Evolutionary conservation across 192 early-diverging fungal genomes (phyloP).

Genomic region (Backusella circina): DNA sequence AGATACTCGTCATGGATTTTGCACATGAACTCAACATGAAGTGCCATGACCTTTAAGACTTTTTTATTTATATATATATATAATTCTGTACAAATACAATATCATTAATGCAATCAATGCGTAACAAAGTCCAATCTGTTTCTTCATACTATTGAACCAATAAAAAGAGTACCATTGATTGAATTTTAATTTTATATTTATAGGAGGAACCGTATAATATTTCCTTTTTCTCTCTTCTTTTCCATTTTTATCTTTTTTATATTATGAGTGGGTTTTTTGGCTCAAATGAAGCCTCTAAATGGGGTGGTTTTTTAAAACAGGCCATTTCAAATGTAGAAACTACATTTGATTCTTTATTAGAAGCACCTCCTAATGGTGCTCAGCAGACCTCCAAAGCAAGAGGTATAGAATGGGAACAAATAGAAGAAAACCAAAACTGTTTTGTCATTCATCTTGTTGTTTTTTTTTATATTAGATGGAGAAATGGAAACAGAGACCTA

Average conservation of each 20-base stretch:
- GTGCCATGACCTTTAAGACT: neutral
- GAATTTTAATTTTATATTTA: neutral
- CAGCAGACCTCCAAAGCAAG: neutral
- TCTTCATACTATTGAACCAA: neutral
- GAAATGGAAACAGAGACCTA: slow-evolving; percentile 31
- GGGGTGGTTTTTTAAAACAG: slow-evolving; percentile 70
- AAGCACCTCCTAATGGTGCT: slow-evolving; percentile 19
- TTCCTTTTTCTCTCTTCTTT: neutral
- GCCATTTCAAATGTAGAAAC: slow-evolving; percentile 74
- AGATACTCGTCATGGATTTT: slow-evolving; percentile 43
- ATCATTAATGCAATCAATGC: neutral
- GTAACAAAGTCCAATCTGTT: no score
- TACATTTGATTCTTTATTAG: slow-evolving; percentile 70
- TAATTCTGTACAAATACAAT: neutral
- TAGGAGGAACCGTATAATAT: neutral
- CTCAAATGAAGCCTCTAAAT: slow-evolving; percentile 24
- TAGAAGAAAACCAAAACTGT: neutral
- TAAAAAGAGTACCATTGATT: neutral
- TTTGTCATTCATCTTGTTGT: neutral
- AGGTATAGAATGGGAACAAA: neutral
- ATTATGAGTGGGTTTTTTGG: slow-evolving; percentile 22
- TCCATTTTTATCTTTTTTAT: neutral
- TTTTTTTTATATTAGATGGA: neutral
- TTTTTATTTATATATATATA: neutral
- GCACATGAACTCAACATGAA: slow-evolving; percentile 32